Evolutionary conservation across 2,329 filamentous ascomycete species (phyloP), one percentile per base, ranked within the genome.

Genomic region (Raffaelea albimanens): DNA sequence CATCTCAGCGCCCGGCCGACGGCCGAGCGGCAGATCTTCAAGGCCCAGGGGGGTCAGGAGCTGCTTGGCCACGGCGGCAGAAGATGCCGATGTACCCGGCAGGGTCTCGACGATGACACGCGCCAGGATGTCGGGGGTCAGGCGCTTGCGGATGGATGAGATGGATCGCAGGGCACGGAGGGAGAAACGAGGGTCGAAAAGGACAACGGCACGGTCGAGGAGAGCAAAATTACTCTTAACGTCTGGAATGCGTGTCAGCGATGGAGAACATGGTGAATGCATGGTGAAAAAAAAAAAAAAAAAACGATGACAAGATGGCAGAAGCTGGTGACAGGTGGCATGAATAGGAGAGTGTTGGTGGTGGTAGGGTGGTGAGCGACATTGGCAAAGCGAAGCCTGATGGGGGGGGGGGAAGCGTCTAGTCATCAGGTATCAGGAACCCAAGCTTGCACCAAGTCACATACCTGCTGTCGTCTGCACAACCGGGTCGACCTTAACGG

Each of bases 171-270:
- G 79, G 52, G 93, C 93, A 62, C 93, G 82, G 54, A 98, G 84
- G 49, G 91, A 88, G 70, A 96, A 98, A 72, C 93, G 83, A 50
- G 90, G 82, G 69, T 98, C 93, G 66, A 97, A 98, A 59, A 94
- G 81, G 55, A 83, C 76, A 55, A 98, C 91, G 56, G 90, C 93
- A 60, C 89, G 85, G 61, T 96, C 90, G 61, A 98, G 78, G 55
- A 98, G 78, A 45, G 81, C 80, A 63, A 96, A 96, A 70, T 94
- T 96, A 75, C 80, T 83, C 70, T 90, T 93, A 71, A 98, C 95
- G 67, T 96, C 93, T 97, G 62, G 9, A n/a, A 23, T n/a, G n/a
- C n/a, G n/a, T n/a, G n/a, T n/a, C n/a, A n/a, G n/a, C n/a, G n/a
- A n/a, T n/a, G 9, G 42, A 36, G 49, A 50, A 40, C 42, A 36